Base-by-base conservation (phyloP, 805 yeast genomes). In the Saccharomycopsis sp. region DNA sequence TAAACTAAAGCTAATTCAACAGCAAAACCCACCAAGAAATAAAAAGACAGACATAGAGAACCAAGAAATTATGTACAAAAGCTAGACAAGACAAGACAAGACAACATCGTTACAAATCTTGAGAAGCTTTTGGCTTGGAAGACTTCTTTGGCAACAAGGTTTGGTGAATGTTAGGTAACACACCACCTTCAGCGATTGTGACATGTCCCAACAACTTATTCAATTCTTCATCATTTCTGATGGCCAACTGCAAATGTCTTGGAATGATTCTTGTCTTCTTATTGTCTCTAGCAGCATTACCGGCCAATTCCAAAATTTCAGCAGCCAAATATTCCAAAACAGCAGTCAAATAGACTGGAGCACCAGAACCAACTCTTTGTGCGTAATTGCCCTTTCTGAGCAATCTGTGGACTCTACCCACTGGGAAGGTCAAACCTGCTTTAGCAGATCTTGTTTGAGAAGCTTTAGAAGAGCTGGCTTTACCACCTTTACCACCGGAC, bases 401-500 rank as follows among this genome's bases (percentile, higher is more conserved):
- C 57, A 88, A 76, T 73, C 96, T 80, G 76, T 89, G 96, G 56
- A 89, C 92, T 80, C 97, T 88, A 68, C 97, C 97, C 55, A 89
- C 97, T 73, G 97, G 97, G 94, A 89, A 89, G 59, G 94, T 85
- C 63, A 89, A 78, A 68, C 96, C 97, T 63, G 97, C 96, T 76
- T 87, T 89, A 52, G 96, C 80, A 56, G 97, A 89, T 80, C 97
- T 86, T 43, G 96, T 83, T 73, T 89, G 92, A 62, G 96, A 81
- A 60, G 94, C 87, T 72, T 89, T 89, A 58, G 94, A 68, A 55
- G 94, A 73, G 62, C 95, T 94, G 63, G 96, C 95, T 73, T 88
- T 88, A 63, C 92, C 92, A 75, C 80, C 73, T 67, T 68, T 68
- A 60, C 73, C 73, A 59, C 71, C 71, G 59, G 89, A 80, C 92